These are phyloP conservation scores for Ophiostoma sp. DNA, from an alignment of 2,329 filamentous ascomycete species.

Conservation along the genomic window DNA sequence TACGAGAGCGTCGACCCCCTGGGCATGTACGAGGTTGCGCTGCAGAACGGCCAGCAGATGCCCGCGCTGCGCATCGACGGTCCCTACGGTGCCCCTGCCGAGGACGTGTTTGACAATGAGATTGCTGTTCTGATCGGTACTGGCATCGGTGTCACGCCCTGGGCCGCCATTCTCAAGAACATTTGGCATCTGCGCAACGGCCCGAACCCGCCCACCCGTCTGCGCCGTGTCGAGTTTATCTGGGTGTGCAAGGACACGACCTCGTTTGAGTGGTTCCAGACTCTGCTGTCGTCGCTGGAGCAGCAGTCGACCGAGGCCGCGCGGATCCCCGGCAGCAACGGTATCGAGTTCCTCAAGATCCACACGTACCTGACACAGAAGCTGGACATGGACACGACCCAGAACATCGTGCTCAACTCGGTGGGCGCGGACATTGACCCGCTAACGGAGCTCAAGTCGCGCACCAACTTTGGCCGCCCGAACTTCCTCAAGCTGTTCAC, in stretches of 20 bases:
- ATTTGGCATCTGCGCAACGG: conserved; percentile 94
- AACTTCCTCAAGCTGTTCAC: conserved; percentile 77
- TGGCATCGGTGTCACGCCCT: conserved; percentile 81
- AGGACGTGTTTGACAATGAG: conserved; percentile 94
- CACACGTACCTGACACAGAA: conserved; percentile 96
- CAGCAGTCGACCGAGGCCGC: conserved; percentile 70
- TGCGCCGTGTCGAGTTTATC: conserved; percentile 95
- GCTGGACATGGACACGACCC: conserved; percentile 82
- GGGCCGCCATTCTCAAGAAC: conserved; percentile 87
- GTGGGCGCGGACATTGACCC: conserved; percentile 85
- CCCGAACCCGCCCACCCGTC: conserved; percentile 80
- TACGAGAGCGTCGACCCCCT: conserved; percentile 87
- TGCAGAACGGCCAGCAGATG: conserved; percentile 91
- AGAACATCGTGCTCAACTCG: conserved; percentile 95
- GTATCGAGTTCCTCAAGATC: conserved; percentile 86
- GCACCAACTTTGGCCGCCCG: conserved; percentile 92
- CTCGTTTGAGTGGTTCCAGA: conserved; percentile 99
- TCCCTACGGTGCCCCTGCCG: conserved; percentile 91
- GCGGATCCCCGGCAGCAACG: conserved; percentile 59
- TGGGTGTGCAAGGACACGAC: conserved; percentile 96
- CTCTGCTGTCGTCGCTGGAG: conserved; percentile 83
- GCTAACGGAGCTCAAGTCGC: conserved; percentile 79
- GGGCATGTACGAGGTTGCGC: conserved; percentile 96
- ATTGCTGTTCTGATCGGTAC: conserved; percentile 81
- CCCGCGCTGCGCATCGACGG: conserved; percentile 85